phyloP scores from a whole-genome alignment of 768 basidiomycete genomes.

The Cyclocybe aegerita region DNA sequence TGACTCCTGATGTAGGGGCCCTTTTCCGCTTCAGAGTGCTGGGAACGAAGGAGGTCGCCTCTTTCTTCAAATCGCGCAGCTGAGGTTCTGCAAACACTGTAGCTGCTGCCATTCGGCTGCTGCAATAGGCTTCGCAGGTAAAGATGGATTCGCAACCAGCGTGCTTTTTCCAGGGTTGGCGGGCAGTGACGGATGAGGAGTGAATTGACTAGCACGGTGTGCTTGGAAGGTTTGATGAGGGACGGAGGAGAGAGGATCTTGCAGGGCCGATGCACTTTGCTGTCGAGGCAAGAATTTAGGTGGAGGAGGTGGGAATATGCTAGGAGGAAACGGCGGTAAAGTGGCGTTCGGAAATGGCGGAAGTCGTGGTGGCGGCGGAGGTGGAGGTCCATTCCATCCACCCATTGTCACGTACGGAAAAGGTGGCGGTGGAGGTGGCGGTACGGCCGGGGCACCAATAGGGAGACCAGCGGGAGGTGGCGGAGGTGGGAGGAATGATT shows the following conservation, averaged over 20 bases:
- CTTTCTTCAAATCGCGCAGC: conserved; percentile 91
- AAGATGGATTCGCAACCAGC: conserved; percentile 24
- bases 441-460: not conserved
- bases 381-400: conserved; percentile 10
- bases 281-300: conserved; percentile 67
- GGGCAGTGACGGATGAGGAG: conserved; percentile 42
- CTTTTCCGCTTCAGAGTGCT: conserved; percentile 77
- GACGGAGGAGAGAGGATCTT: conserved; percentile 74
- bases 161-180: conserved; percentile 32
- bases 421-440: conserved; percentile 9
- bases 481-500: conserved; percentile 24
- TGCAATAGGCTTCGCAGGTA: conserved; percentile 33
- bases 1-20: conserved; percentile 28
- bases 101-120: conserved; percentile 48
- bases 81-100: conserved; percentile 84
- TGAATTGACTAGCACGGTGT: conserved; percentile 48
- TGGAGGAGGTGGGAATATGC: conserved; percentile 45
- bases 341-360: conserved; percentile 21
- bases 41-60: conserved; percentile 92
- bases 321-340: conserved; percentile 26
- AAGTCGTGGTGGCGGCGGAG: conserved; percentile 31
- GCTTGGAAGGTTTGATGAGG: conserved; percentile 82
- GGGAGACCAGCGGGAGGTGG: conserved; percentile 21
- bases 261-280: conserved; percentile 52
- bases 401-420: not conserved